phyloP scores from a whole-genome alignment of 495 filamentous ascomycete genomes.

The Lasiosphaeriaceae sp. region DNA sequence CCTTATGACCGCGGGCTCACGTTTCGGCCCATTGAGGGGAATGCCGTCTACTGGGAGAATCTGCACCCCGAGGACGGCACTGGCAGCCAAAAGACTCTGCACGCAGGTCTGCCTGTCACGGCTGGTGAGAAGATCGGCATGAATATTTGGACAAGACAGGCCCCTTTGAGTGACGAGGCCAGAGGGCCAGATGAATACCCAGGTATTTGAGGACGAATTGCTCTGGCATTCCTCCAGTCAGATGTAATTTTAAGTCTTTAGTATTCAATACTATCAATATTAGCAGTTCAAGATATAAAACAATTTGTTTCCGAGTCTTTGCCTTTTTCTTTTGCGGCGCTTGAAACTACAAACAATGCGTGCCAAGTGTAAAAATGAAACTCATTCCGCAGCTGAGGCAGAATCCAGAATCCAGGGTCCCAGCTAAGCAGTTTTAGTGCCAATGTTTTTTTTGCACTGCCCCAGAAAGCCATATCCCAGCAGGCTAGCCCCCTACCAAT shows the following conservation, averaged over 20 bases:
- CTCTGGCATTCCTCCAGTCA: too few relatives aligned
- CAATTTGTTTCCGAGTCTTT: too few relatives aligned
- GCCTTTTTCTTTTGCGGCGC: too few relatives aligned
- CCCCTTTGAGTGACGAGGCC: constrained; percentile 28
- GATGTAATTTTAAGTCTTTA: too few relatives aligned
- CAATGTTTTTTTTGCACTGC: not conserved
- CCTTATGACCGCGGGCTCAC: constrained; percentile 52
- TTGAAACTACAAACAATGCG: too few relatives aligned
- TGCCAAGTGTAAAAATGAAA: not conserved
- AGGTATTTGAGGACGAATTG: too few relatives aligned
- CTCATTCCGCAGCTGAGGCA: too few relatives aligned
- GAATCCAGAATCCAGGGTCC: too few relatives aligned
- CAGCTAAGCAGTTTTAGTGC: not conserved
- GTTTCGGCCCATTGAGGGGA: constrained; percentile 61
- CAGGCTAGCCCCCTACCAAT: not conserved
- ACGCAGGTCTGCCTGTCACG: constrained; percentile 63
- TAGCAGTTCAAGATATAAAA: too few relatives aligned
- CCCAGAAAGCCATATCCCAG: not conserved
- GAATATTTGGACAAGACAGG: constrained; percentile 64
- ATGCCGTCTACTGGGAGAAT: constrained; percentile 72
- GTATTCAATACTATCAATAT: too few relatives aligned
- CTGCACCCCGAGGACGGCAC: constrained; percentile 46
- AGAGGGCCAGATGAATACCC: constrained; percentile 24
- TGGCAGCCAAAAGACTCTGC: constrained; percentile 59
- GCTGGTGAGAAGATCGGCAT: constrained; percentile 67